phyloP scores from a whole-genome alignment of 768 basidiomycete species.

The Mrakia gelida region DNA sequence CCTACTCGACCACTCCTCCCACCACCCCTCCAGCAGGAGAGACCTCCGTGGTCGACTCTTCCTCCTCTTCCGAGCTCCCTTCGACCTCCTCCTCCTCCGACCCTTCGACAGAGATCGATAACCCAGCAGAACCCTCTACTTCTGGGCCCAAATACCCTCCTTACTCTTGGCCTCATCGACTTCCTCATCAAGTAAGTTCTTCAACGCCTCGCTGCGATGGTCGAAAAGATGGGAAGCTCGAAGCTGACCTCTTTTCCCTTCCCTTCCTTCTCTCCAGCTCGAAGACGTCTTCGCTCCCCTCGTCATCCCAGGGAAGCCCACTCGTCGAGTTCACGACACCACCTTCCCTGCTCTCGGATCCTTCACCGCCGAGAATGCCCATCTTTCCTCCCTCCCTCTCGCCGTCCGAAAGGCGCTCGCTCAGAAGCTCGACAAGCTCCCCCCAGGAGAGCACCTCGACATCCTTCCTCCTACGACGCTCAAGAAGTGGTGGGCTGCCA shows the following conservation, averaged over 20 bases:
- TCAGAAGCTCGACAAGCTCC: slow-evolving; percentile 26
- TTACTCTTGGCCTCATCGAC: slow-evolving; percentile 4
- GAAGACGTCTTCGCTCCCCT: slow-evolving; percentile 4
- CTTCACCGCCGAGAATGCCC: slow-evolving; percentile 28
- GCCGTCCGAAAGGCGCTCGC: slow-evolving; percentile 15
- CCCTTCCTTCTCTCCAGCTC: slow-evolving; percentile 1
- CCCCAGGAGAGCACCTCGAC: slow-evolving; percentile 21
- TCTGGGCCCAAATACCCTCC: background rate
- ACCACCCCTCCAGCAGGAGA: slow-evolving; percentile 2
- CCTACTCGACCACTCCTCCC: slow-evolving; percentile 1
- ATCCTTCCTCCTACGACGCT: slow-evolving; percentile 1
- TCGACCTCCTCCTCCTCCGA: background rate
- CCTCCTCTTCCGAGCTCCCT: background rate
- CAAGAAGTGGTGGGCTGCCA: slow-evolving; percentile 21
- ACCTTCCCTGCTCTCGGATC: background rate
- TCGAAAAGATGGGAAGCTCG: background rate
- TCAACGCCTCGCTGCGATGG: background rate
- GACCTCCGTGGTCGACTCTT: background rate
- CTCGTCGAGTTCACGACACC: background rate
- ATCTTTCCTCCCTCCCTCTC: slow-evolving; percentile 11
- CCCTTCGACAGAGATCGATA: background rate
- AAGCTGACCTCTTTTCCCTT: background rate
- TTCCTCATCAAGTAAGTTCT: slow-evolving; percentile 23
- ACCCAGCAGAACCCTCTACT: background rate
- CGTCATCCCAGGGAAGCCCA: slow-evolving; percentile 14